phyloP scores from a whole-genome alignment of 1,139 yeast species.

The Kurtzmaniella natalensis region DNA sequence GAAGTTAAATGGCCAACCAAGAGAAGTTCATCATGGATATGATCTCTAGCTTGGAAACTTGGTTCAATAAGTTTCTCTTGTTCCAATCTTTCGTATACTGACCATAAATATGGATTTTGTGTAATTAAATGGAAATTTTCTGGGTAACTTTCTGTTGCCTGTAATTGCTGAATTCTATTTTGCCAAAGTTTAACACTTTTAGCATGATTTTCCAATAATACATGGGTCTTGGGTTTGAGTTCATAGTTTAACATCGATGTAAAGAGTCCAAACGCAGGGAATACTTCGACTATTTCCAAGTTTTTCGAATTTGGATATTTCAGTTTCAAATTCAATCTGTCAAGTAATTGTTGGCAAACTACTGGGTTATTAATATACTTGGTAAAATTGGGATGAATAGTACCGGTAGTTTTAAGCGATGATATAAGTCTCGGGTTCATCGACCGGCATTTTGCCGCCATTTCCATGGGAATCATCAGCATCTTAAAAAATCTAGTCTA shows the following conservation, averaged over 20 bases:
- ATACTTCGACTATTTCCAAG: slow-evolving; percentile 62
- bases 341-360: slow-evolving; percentile 36
- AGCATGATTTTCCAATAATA: slow-evolving; percentile 51
- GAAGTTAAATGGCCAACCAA: slow-evolving; percentile 62
- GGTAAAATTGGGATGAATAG: slow-evolving; percentile 9
- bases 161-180: slow-evolving; percentile 18
- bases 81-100: slow-evolving; percentile 44
- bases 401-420: slow-evolving; percentile 9
- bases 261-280: slow-evolving; percentile 53
- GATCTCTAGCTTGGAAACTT: slow-evolving; percentile 30
- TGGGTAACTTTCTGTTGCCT: slow-evolving; percentile 18
- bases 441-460: too few relatives aligned
- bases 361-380: slow-evolving; percentile 20
- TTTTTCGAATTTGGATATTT: slow-evolving; percentile 38
- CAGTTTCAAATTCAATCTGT: slow-evolving; percentile 34
- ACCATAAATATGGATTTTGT: slow-evolving; percentile 65
- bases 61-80: slow-evolving; percentile 41
- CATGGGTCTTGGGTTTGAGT: slow-evolving; percentile 56
- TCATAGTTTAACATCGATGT: slow-evolving; percentile 53
- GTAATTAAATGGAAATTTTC: slow-evolving; percentile 29
- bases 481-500: too few relatives aligned
- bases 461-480: too few relatives aligned
- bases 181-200: slow-evolving; percentile 30
- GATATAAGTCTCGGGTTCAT: too few relatives aligned
- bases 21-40: slow-evolving; percentile 59